Conservation (phyloP, 306 rosid species). For the Vigna radiata region DNA sequence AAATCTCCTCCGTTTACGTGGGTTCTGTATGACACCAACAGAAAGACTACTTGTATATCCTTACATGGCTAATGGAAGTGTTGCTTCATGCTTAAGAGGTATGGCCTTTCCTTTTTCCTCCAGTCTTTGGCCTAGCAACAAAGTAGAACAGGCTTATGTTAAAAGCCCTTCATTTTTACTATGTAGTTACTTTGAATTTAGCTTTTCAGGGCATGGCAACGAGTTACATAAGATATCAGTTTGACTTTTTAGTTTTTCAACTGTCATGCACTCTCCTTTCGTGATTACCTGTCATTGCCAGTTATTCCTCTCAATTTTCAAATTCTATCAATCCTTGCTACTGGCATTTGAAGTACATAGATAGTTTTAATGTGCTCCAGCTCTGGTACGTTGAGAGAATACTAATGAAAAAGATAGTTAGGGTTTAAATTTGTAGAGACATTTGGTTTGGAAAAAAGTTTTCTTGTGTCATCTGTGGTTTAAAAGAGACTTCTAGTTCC, state of each 20-base stretch:
- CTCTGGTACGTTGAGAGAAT: neutral
- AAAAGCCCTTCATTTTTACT: neutral
- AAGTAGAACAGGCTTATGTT: neutral
- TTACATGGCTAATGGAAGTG: conserved; percentile 98
- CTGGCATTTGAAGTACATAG: neutral
- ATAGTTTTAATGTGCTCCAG: too few relatives aligned
- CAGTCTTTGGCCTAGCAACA: neutral
- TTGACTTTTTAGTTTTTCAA: neutral
- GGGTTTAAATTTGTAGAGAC: neutral
- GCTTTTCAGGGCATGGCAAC: neutral
- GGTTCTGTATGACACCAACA: conserved; percentile 98
- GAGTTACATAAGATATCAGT: neutral
- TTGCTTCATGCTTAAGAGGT: conserved; percentile 99
- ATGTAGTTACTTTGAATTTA: neutral
- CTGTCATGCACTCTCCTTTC: neutral
- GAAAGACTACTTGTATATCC: conserved; percentile 98
- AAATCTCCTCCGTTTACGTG: conserved; percentile 90
- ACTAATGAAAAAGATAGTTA: neutral
- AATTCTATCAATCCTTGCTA: neutral
- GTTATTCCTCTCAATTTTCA: conserved; percentile 1
- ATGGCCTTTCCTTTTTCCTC: neutral
- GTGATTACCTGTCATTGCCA: neutral
- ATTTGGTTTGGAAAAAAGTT: neutral
- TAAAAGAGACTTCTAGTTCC: neutral
- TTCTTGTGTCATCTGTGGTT: neutral